These are phyloP conservation scores for Pleurotus citrinopileatus DNA, from an alignment of 768 basidiomycete species.

Conservation along the genomic window DNA sequence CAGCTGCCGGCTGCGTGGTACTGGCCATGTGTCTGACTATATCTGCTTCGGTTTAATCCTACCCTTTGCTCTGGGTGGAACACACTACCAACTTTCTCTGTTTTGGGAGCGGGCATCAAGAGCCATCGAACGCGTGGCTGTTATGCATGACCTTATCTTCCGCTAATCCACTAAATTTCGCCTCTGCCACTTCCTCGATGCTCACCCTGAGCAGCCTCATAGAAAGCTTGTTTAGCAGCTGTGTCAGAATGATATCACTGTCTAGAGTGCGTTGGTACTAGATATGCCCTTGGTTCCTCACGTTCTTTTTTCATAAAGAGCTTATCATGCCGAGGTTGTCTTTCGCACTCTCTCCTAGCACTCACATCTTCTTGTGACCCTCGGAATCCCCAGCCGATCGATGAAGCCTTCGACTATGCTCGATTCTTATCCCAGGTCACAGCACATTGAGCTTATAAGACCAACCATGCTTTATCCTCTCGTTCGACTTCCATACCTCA, in stretches of 20 bases:
- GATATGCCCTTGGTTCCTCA: too few relatives aligned
- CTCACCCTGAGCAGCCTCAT: background rate
- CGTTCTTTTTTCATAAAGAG: background rate
- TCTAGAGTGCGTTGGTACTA: too few relatives aligned
- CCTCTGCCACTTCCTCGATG: too few relatives aligned
- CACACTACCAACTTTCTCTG: background rate
- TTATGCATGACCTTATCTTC: background rate
- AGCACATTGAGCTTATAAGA: constrained; percentile 1
- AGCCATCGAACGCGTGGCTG: background rate
- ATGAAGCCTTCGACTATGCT: background rate
- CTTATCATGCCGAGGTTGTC: background rate
- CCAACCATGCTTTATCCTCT: background rate
- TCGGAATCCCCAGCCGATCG: background rate
- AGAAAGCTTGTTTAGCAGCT: background rate
- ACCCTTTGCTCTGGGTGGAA: background rate
- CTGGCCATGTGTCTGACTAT: background rate
- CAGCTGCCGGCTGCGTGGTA: background rate
- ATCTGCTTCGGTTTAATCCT: background rate
- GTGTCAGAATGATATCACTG: too few relatives aligned
- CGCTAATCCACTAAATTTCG: background rate
- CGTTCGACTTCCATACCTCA: background rate
- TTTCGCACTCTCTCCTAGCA: background rate
- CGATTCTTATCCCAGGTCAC: constrained; percentile 5
- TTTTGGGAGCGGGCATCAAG: constrained; percentile 3
- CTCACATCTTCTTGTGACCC: background rate